Evolutionary conservation across 2,329 filamentous ascomycete species (phyloP).

Genomic region (Neofusicoccum cordaticola): DNA sequence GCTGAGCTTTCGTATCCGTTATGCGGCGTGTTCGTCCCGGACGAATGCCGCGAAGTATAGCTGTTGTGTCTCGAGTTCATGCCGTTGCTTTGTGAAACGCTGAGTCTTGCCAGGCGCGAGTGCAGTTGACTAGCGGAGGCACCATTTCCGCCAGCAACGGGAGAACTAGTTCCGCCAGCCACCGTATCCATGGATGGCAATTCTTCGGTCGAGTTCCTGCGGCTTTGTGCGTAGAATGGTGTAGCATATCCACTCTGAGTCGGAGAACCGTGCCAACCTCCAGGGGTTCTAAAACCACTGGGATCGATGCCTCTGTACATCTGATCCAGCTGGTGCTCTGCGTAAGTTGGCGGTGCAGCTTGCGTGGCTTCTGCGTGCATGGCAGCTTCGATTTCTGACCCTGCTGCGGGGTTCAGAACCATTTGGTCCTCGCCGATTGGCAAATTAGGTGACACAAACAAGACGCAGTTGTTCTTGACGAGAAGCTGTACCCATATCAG

Average conservation of each 20-base stretch:
- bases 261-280: slow-evolving; percentile 24
- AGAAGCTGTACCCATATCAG: slow-evolving; percentile 58
- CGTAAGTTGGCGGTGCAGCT: slow-evolving; percentile 87
- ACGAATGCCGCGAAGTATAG: slow-evolving; percentile 26
- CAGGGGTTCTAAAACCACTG: slow-evolving; percentile 76
- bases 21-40: slow-evolving; percentile 35
- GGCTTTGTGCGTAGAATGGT: slow-evolving; percentile 68
- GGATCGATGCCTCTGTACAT: slow-evolving; percentile 85
- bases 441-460: slow-evolving; percentile 94
- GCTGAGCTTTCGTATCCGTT: slow-evolving; percentile 8
- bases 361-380: slow-evolving; percentile 57
- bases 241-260: slow-evolving; percentile 60
- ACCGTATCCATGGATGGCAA: slow-evolving; percentile 53
- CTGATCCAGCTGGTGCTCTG: slow-evolving; percentile 83
- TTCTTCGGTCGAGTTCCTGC: slow-evolving; percentile 78
- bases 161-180: slow-evolving; percentile 41
- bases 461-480: slow-evolving; percentile 82
- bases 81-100: slow-evolving; percentile 33
- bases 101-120: slow-evolving; percentile 60
- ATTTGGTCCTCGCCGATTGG: slow-evolving; percentile 79
- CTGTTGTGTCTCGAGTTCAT: slow-evolving; percentile 4
- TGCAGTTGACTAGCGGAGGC: slow-evolving; percentile 64
- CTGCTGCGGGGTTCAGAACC: slow-evolving; percentile 28
- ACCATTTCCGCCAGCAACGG: slow-evolving; percentile 36
- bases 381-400: slow-evolving; percentile 24